Evolutionary conservation across 768 basidiomycete genomes (phyloP).

Genomic region (Boletus subcaerulescens): DNA sequence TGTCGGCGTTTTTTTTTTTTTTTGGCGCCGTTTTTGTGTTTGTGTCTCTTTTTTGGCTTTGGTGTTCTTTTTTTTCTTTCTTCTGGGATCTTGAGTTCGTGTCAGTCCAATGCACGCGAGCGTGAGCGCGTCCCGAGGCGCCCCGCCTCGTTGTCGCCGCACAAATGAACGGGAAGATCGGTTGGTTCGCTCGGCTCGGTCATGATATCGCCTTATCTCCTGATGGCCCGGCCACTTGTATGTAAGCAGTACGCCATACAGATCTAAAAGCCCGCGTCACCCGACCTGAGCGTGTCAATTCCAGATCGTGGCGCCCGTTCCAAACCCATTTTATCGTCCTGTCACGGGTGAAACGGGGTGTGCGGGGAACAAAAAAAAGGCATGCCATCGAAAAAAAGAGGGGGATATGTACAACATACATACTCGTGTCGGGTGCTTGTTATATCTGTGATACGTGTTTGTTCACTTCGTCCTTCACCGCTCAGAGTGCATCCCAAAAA

Average conservation of each 20-base stretch:
- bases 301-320: constrained; percentile 2
- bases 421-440: too few relatives aligned
- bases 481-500: not conserved
- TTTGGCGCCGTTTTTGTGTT: not conserved
- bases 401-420: too few relatives aligned
- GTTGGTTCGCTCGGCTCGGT: constrained; percentile 14
- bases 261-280: not conserved
- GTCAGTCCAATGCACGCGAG: not conserved
- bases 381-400: too few relatives aligned
- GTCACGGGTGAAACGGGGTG: not conserved
- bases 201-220: constrained; percentile 22
- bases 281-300: not conserved
- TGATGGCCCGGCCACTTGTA: not conserved
- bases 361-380: not conserved
- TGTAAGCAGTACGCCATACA: not conserved
- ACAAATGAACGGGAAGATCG: constrained; percentile 5
- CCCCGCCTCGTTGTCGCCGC: constrained; percentile 15
- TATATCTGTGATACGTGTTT: too few relatives aligned
- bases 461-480: too few relatives aligned
- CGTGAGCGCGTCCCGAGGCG: not conserved
- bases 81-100: not conserved
- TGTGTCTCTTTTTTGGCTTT: not conserved
- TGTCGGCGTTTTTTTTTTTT: constrained; percentile 1
- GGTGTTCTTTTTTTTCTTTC: not conserved
- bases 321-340: not conserved